Evolutionary conservation across 495 filamentous ascomycete species (phyloP), one percentile per base, ranked within the genome.

Genomic region (Tuber melanosporum): DNA sequence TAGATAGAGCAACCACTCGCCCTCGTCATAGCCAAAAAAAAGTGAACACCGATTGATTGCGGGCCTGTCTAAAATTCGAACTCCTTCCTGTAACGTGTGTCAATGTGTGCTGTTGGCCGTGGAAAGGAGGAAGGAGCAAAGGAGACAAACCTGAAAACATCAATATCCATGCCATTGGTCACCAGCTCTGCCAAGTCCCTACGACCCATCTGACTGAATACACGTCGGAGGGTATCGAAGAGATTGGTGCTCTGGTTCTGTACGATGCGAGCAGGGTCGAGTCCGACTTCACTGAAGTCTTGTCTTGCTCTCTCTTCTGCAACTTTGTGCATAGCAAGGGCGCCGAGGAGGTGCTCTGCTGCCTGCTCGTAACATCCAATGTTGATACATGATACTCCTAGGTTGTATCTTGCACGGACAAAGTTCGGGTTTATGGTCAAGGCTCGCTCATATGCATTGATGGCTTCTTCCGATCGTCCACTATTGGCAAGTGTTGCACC

Each of bases 221-320:
- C 96, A 75, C 96, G 87, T 71, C 94, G 87, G 73, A 99, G 85
- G 7, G 95, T 98, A 84, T 99, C 95, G 82, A 95, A 94, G 73
- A 98, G 85, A 84, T 97, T 99, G 52, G 95, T 97, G 86, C 94
- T 97, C 83, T 96, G 90, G 85, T 99, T 99, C 87, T 97, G 94
- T 32, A 91, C 85, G n/a, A 85, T 84, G 49, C 84, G 83, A 20
- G 78, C 83, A 8, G 78, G 57, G 26, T 81, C 85, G 8, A 85
- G 86, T 19, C 85, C 87, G 9, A 88, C 88, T 32, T 86, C 90
- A 15, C 89, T 89, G 12, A 95, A 87, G n/a, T 97, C 90, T 83
- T 97, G 91, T 39, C 91, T 85, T 20, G 93, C 94, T 78, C 92
- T 91, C 82, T 97, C 91, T 86, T 97, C 95, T 2, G 97, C 92